Conservation (phyloP, 2,329 filamentous ascomycete genomes). For the Thermomyces lanuginosus region DNA sequence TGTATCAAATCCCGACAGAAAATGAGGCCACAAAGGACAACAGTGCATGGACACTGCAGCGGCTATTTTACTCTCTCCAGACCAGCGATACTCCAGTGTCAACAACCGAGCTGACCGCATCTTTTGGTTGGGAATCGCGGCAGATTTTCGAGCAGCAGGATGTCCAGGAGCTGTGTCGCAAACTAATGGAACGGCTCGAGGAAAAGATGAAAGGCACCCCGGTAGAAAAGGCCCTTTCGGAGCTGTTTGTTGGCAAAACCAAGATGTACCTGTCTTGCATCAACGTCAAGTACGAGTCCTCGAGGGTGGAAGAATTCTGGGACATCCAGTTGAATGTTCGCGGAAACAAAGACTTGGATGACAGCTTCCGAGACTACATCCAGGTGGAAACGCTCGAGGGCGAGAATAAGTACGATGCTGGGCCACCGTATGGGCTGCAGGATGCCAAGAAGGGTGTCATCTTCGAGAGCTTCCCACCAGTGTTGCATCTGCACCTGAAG, state of each 20-base stretch:
- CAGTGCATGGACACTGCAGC: constrained; percentile 83
- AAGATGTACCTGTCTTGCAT: constrained; percentile 99
- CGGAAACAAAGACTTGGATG: constrained; percentile 79
- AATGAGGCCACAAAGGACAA: constrained; percentile 65
- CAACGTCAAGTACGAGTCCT: constrained; percentile 94
- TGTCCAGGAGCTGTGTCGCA: constrained; percentile 88
- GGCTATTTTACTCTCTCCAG: constrained; percentile 88
- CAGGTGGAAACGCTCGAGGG: constrained; percentile 93
- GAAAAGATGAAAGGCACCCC: constrained; percentile 96
- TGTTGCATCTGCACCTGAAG: constrained; percentile 88
- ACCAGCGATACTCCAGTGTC: constrained; percentile 69
- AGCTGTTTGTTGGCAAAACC: constrained; percentile 92
- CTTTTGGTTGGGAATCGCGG: constrained; percentile 94
- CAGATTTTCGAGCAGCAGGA: constrained; percentile 99
- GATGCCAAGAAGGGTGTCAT: constrained; percentile 97
- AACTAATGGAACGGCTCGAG: constrained; percentile 94
- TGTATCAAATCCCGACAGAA: constrained; percentile 92
- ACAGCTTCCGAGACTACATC: constrained; percentile 92
- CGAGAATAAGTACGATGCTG: constrained; percentile 95
- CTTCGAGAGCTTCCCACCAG: constrained; percentile 85
- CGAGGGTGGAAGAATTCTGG: constrained; percentile 93
- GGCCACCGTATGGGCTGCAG: constrained; percentile 76
- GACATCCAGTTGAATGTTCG: constrained; percentile 95
- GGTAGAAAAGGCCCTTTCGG: constrained; percentile 71
- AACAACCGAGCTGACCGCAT: constrained; percentile 85